Evolutionary conservation across 2,329 filamentous ascomycete species (phyloP), one percentile per base, ranked within the genome.

Genomic region (Aspergillus fijiensis): DNA sequence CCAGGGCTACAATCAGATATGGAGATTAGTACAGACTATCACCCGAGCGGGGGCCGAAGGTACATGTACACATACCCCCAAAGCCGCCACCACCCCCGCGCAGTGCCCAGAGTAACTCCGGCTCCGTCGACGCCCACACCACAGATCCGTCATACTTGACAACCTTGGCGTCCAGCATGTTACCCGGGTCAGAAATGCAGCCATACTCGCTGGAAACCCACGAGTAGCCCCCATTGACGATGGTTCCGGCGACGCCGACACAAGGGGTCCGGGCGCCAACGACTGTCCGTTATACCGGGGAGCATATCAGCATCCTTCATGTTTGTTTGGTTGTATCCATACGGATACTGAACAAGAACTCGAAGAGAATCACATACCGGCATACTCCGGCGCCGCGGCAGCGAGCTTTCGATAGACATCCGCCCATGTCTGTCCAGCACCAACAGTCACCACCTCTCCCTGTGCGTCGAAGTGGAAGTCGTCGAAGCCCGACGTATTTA

Each of bases 131-230:
- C 1, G 76, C 76, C 77, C 77, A 79, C 1, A 77, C 55, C 5
- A 72, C 62, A 1, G 63, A 63, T 0, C 78, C 78, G 56, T 79
- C 74, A 6, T 69, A 64, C 33, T 73, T 69, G 21, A 79, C 73
- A 9, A 80, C 65, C 54, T 77, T 69, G 2, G 71, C 73, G 60
- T 79, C 76, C 1, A 79, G 67, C 58, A 79, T 63, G 61, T 78
- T 80, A 27, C 71, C 67, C 12, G 77, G 76, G 60, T 80, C 77
- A 25, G 72, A 76, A 12, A 72, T 70, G 27, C 74, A 65, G 7
- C 77, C 77, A 54, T 70, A 69, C 61, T 80, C 75, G 3, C 67
- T 65, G 11, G 71, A 75, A 31, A 79, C 69, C 77, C 76, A 79
- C 16, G 71, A 75, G 4, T 79, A 62, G 12, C 77, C 77, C 12